Conservation (phyloP, 306 rosid species). For the barrel medic (Medicago truncatula) region DNA sequence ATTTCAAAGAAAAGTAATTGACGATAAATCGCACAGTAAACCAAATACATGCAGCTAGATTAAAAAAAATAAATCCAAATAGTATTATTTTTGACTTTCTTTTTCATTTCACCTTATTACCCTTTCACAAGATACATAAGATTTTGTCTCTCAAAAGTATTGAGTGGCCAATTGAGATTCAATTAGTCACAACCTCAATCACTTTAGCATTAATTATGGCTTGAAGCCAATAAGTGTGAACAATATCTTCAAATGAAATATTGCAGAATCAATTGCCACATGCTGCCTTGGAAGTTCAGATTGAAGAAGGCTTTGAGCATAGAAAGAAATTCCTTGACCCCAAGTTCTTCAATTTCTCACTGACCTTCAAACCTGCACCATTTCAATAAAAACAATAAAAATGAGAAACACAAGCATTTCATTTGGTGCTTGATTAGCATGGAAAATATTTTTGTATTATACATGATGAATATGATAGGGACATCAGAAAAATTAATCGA, state of each 20-base stretch:
- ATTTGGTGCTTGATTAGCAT: neutral
- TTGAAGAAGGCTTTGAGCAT: slow-evolving; percentile 46
- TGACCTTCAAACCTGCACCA: slow-evolving; percentile 61
- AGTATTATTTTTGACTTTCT: neutral
- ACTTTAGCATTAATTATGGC: neutral
- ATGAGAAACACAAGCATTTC: neutral
- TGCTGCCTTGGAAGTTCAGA: slow-evolving; percentile 23
- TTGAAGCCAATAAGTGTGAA: neutral
- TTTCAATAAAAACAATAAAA: slow-evolving; percentile 1
- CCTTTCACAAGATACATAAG: slow-evolving; percentile 2
- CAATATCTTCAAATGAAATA: neutral
- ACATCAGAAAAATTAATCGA: no score
- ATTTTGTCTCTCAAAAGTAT: slow-evolving; percentile 5
- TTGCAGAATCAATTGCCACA: slow-evolving; percentile 1
- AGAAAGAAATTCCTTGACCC: slow-evolving; percentile 74
- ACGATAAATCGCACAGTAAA: no score
- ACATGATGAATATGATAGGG: no score
- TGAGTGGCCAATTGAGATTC: neutral
- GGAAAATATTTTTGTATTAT: neutral
- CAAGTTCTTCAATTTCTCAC: slow-evolving; percentile 58
- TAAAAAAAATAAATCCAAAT: neutral
- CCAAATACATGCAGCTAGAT: neutral
- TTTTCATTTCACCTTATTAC: neutral
- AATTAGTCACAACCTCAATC: neutral
- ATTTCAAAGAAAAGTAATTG: no score